Conservation (phyloP, 2,329 filamentous ascomycete genomes). For the Penicillium palitans region DNA sequence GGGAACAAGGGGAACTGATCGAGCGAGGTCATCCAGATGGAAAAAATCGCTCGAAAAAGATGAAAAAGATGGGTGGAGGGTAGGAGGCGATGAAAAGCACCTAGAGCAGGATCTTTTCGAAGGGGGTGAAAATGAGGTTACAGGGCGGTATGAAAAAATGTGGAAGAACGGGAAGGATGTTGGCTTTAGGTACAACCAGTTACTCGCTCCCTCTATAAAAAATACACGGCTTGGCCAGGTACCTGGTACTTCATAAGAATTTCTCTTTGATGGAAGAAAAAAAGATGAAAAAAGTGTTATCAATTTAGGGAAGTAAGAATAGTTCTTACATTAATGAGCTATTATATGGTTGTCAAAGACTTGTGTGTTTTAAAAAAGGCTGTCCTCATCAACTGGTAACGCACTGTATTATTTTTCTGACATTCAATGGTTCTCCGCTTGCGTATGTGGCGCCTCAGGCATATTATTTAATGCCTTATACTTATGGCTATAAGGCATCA, state of each 20-base stretch:
- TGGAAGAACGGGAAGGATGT: conserved; percentile 12
- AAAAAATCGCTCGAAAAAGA: conserved; percentile 48
- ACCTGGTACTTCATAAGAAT: conserved; percentile 10
- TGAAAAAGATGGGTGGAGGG: conserved; percentile 44
- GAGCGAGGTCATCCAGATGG: conserved; percentile 46
- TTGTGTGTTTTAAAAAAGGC: neutral
- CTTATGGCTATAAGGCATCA: conserved; percentile 8
- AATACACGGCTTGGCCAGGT: conserved; percentile 13
- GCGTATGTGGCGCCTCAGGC: conserved; percentile 13
- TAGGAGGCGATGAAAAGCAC: conserved; percentile 38
- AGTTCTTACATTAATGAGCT: neutral
- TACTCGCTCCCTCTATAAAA: conserved; percentile 12
- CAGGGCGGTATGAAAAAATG: conserved; percentile 16
- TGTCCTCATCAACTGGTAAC: conserved; percentile 14
- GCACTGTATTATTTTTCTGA: conserved; percentile 13
- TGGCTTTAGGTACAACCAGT: conserved; percentile 15
- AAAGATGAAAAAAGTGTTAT: neutral
- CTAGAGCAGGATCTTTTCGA: conserved; percentile 19
- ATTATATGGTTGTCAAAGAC: neutral
- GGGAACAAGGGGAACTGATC: conserved; percentile 43
- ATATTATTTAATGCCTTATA: neutral
- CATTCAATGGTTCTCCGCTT: conserved; percentile 14
- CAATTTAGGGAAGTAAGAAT: neutral
- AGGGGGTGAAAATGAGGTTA: conserved; percentile 18
- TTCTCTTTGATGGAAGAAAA: neutral